Percentiles rank a stretch among this genome's conserved stretches.
phyloP scores from a whole-genome alignment of 2,329 filamentous ascomycete species.

The Apiospora rasikravindrae region DNA sequence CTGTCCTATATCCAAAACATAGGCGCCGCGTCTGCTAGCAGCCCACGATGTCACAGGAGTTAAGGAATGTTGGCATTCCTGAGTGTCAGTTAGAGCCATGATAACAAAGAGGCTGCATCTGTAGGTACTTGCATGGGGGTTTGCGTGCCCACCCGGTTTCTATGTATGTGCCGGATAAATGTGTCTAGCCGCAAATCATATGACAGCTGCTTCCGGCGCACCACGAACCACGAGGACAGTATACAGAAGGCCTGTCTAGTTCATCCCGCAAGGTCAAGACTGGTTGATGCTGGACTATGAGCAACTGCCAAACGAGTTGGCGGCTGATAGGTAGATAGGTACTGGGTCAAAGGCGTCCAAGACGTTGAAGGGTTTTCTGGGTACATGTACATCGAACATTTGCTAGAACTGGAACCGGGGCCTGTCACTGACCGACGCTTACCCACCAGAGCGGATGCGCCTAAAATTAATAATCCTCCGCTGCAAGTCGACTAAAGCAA shows the following conservation, averaged over 20 bases:
- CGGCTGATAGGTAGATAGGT: not conserved
- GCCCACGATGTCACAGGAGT: not conserved
- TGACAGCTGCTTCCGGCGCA: not conserved
- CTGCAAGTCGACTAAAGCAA: slow-evolving; percentile 5
- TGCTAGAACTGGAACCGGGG: not conserved
- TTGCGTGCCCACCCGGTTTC: not conserved
- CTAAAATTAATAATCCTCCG: not conserved
- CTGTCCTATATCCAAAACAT: not conserved
- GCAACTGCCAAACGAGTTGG: not conserved
- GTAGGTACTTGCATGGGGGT: not conserved
- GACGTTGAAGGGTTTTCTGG: not conserved
- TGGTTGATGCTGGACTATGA: not conserved
- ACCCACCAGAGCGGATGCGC: not conserved
- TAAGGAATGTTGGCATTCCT: not conserved
- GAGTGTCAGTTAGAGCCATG: not conserved
- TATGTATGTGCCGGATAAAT: not conserved
- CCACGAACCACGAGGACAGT: not conserved
- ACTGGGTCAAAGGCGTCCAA: too few species aligned
- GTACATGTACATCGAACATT: not conserved
- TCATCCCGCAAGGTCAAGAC: not conserved
- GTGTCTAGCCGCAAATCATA: not conserved
- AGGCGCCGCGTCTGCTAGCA: not conserved
- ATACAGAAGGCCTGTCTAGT: not conserved
- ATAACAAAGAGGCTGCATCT: slow-evolving; percentile 7
- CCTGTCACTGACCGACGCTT: not conserved